Conservation (phyloP, 805 yeast species). For the Candida namnaoensis region DNA sequence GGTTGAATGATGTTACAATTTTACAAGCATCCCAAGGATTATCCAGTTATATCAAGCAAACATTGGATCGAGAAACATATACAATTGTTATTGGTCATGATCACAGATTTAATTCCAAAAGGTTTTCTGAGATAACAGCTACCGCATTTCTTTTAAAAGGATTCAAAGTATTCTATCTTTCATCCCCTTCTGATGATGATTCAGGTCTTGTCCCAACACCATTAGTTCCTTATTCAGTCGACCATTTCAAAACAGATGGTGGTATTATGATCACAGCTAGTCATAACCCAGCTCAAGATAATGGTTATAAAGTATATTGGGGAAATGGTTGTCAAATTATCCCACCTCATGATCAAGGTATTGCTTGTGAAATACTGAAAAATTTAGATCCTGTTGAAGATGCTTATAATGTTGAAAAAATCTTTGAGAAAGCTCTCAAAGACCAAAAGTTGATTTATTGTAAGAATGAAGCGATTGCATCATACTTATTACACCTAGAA, state of each 20-base stretch:
- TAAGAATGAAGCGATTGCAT: constrained; percentile 30
- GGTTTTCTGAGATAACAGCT: constrained; percentile 76
- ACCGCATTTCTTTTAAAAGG: constrained; percentile 64
- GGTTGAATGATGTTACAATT: constrained; percentile 86
- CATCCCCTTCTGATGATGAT: constrained; percentile 19
- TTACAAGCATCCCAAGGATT: constrained; percentile 86
- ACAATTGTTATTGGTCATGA: constrained; percentile 82
- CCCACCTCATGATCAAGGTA: constrained; percentile 78
- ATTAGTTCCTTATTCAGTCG: constrained; percentile 82
- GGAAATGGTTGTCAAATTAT: constrained; percentile 92
- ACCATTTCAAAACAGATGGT: constrained; percentile 49
- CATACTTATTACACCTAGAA: constrained; percentile 29
- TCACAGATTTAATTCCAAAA: constrained; percentile 72
- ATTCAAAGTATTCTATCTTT: constrained; percentile 58
- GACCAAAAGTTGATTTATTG: constrained; percentile 25
- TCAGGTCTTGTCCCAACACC: constrained; percentile 65
- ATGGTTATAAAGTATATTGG: constrained; percentile 94
- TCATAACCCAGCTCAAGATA: constrained; percentile 78
- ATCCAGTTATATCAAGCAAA: constrained; percentile 35
- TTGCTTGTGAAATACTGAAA: constrained; percentile 52
- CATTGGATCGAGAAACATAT: constrained; percentile 19
- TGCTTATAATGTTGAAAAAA: constrained; percentile 37
- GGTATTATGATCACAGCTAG: constrained; percentile 95
- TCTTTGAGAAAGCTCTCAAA: constrained; percentile 22
- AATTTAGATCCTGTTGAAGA: constrained; percentile 54